phyloP scores from a whole-genome alignment of 306 rosid genomes.

The Castanea sativa region DNA sequence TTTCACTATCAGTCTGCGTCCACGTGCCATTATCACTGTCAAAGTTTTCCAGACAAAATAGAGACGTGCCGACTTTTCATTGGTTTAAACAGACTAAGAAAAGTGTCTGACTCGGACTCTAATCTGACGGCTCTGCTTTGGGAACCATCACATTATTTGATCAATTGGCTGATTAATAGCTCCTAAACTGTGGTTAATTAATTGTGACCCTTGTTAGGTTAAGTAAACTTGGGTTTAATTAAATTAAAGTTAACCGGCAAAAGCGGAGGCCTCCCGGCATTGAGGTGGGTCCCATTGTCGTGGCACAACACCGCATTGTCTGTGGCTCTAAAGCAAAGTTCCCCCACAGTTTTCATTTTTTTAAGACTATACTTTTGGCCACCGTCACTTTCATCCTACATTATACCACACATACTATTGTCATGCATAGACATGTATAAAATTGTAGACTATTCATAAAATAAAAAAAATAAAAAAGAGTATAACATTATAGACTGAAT shows the following conservation, averaged over 20 bases:
- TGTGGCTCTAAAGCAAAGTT: slow-evolving; percentile 21
- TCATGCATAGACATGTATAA: no score
- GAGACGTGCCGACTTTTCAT: background rate
- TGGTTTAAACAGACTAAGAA: background rate
- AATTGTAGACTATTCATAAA: no score
- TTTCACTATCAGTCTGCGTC: background rate
- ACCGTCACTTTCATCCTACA: background rate
- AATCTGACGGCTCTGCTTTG: background rate
- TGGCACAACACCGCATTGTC: slow-evolving; percentile 39
- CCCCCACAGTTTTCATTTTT: background rate
- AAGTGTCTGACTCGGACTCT: background rate
- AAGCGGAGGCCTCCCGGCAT: slow-evolving; percentile 38
- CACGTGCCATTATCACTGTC: slow-evolving; percentile 6
- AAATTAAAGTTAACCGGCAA: slow-evolving; percentile 19
- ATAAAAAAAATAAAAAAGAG: no score
- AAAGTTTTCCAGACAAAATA: background rate
- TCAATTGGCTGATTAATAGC: background rate
- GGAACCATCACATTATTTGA: background rate
- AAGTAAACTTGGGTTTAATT: background rate
- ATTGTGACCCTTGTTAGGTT: background rate
- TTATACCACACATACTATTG: background rate
- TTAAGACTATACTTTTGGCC: background rate
- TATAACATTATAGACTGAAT: no score
- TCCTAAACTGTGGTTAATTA: background rate
- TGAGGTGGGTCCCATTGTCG: slow-evolving; percentile 46